phyloP scores from a whole-genome alignment of 2,329 filamentous ascomycete genomes.

The Penicillium sp. region DNA sequence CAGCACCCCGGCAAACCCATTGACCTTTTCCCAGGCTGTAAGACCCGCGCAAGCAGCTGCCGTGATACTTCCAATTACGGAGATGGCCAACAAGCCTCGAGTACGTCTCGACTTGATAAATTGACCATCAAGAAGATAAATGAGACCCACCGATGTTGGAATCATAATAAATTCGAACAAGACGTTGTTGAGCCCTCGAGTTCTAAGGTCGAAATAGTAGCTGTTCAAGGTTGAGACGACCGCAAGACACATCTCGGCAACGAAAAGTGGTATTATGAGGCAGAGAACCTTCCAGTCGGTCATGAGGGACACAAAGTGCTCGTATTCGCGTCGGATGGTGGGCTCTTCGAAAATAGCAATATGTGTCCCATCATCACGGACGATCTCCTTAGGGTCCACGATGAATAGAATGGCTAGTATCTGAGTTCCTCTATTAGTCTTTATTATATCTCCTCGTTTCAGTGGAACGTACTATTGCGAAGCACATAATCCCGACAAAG shows the following conservation, averaged over 20 bases:
- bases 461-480: background rate
- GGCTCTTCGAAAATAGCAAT: constrained; percentile 20
- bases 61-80: constrained; percentile 14
- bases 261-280: constrained; percentile 15
- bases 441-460: background rate
- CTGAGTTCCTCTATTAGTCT: background rate
- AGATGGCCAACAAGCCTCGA: constrained; percentile 15
- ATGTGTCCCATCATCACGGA: constrained; percentile 21
- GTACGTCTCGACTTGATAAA: constrained; percentile 8
- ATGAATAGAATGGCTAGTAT: background rate
- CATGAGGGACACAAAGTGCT: constrained; percentile 13
- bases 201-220: constrained; percentile 20
- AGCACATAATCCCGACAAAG: background rate
- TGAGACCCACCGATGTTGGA: constrained; percentile 10
- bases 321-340: constrained; percentile 16
- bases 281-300: constrained; percentile 15
- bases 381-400: constrained; percentile 17
- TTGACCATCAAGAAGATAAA: background rate
- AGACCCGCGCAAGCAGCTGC: constrained; percentile 15
- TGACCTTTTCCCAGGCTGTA: constrained; percentile 14
- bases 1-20: constrained; percentile 14
- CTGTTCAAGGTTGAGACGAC: constrained; percentile 13
- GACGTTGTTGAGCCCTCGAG: constrained; percentile 19
- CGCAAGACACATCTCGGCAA: constrained; percentile 17
- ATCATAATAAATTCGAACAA: constrained; percentile 19